A percentile compares a stretch with the other conserved stretches of the same genome.
phyloP scores from a whole-genome alignment of 2,329 filamentous ascomycete species.

The Pezicula radicicola region DNA sequence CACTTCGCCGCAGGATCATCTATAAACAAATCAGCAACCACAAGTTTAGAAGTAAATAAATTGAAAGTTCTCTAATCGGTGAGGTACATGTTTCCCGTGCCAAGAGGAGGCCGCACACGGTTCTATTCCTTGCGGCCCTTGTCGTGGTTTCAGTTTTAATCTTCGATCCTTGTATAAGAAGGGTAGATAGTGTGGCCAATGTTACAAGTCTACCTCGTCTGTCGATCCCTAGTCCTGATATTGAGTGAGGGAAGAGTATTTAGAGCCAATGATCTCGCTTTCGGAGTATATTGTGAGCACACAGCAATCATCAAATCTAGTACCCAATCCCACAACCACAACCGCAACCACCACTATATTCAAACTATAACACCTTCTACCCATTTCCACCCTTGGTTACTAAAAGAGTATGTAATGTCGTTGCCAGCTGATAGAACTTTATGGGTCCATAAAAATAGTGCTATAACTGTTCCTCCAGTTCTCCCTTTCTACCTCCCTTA shows the following conservation, averaged over 20 bases:
- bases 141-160: no score
- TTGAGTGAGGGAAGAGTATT: slow-evolving; percentile 89
- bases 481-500: slow-evolving; percentile 5
- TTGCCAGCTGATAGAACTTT: slow-evolving; percentile 62
- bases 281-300: slow-evolving; percentile 99
- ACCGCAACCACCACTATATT: no score
- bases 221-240: slow-evolving; percentile 90
- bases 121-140: no score
- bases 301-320: no score
- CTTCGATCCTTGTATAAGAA: no score
- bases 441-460: slow-evolving; percentile 67
- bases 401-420: slow-evolving; percentile 58
- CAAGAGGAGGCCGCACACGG: no score
- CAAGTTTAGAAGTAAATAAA: background rate
- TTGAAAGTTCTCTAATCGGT: background rate
- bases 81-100: no score
- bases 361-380: no score
- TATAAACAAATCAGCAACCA: background rate
- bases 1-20: slow-evolving; percentile 3
- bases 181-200: slow-evolving; percentile 34
- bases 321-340: no score
- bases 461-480: slow-evolving; percentile 23
- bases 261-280: slow-evolving; percentile 93
- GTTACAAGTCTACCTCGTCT: slow-evolving; percentile 85
- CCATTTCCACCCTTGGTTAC: slow-evolving; percentile 44